phyloP scores from a whole-genome alignment of 495 filamentous ascomycete species.

The Staphylotrichum tortipilum region DNA sequence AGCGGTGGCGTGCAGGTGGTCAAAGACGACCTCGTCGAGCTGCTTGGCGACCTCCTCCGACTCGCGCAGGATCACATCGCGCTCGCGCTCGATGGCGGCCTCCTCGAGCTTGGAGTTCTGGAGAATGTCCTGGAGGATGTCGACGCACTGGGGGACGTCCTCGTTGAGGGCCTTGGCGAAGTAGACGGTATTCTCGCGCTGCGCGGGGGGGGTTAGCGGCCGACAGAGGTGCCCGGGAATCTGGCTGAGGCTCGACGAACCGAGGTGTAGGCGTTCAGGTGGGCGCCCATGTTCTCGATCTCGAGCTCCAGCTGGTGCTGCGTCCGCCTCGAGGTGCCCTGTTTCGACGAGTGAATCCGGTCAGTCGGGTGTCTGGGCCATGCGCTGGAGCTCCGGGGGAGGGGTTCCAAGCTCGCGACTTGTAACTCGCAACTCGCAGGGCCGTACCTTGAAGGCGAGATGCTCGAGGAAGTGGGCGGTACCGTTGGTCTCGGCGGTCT shows the following conservation, averaged over 20 bases:
- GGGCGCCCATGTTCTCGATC: slow-evolving; percentile 99
- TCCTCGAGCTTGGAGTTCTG: slow-evolving; percentile 97
- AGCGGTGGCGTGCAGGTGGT: slow-evolving; percentile 97
- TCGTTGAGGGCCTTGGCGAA: slow-evolving; percentile 98
- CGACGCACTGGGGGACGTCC: slow-evolving; percentile 89
- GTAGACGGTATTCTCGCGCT: slow-evolving; percentile 99
- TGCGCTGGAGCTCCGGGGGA: neutral
- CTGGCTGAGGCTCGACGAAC: slow-evolving; percentile 49
- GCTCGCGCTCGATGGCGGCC: slow-evolving; percentile 87
- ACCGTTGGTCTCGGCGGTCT: slow-evolving; percentile 97
- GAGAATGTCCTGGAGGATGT: slow-evolving; percentile 97
- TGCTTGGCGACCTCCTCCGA: slow-evolving; percentile 99
- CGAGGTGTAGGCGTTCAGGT: slow-evolving; percentile 99
- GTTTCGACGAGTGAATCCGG: neutral
- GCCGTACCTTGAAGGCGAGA: slow-evolving; percentile 90
- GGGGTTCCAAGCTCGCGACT: neutral
- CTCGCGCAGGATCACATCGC: slow-evolving; percentile 96
- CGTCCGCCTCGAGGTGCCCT: slow-evolving; percentile 84
- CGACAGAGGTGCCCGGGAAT: neutral
- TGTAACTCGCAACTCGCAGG: no score
- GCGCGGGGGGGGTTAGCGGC: slow-evolving; percentile 29
- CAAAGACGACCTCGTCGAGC: slow-evolving; percentile 97
- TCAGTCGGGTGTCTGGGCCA: slow-evolving; percentile 1
- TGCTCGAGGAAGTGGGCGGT: slow-evolving; percentile 99
- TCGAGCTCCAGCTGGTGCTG: slow-evolving; percentile 97